Percentiles rank a stretch among this genome's conserved stretches.
Evolutionary conservation across 352 stramenopile species (phyloP).

Genomic region (Phytopythium cucurbitacearum): DNA sequence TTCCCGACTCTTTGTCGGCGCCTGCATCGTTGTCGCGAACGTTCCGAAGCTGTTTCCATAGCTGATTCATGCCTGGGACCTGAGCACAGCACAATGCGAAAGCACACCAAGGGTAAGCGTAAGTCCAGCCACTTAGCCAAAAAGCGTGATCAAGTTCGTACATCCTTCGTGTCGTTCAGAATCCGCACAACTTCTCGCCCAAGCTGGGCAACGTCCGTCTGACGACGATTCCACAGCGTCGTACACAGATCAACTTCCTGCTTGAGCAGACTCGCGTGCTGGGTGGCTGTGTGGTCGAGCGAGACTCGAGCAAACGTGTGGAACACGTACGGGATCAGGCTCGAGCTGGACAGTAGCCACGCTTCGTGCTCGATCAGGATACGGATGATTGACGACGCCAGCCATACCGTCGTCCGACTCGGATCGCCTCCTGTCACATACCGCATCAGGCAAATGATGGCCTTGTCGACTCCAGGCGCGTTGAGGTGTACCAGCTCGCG

Average conservation of each 20-base stretch:
- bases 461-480: slow-evolving; percentile 60
- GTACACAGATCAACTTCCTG: slow-evolving; percentile 80
- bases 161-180: slow-evolving; percentile 76
- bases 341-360: slow-evolving; percentile 69
- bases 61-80: slow-evolving; percentile 73
- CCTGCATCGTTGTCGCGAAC: slow-evolving; percentile 44
- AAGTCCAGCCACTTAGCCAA: neutral
- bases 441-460: slow-evolving; percentile 73
- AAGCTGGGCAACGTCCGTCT: slow-evolving; percentile 60
- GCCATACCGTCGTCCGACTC: slow-evolving; percentile 70
- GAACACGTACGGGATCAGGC: slow-evolving; percentile 78
- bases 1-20: slow-evolving; percentile 40
- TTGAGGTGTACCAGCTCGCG: slow-evolving; percentile 77
- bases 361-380: slow-evolving; percentile 76
- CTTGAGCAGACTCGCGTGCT: slow-evolving; percentile 60
- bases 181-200: slow-evolving; percentile 77
- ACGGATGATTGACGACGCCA: slow-evolving; percentile 72
- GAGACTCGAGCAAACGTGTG: slow-evolving; percentile 73
- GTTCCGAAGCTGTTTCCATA: slow-evolving; percentile 78
- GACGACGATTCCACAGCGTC: slow-evolving; percentile 63
- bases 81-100: slow-evolving; percentile 15
- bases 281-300: slow-evolving; percentile 49
- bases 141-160: slow-evolving; percentile 13
- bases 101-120: neutral
- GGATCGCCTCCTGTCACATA: slow-evolving; percentile 62